These are phyloP conservation scores for Cenchrus fungigraminus DNA, from an alignment of 176 grass and related monocot genomes.

Conservation along the genomic window DNA sequence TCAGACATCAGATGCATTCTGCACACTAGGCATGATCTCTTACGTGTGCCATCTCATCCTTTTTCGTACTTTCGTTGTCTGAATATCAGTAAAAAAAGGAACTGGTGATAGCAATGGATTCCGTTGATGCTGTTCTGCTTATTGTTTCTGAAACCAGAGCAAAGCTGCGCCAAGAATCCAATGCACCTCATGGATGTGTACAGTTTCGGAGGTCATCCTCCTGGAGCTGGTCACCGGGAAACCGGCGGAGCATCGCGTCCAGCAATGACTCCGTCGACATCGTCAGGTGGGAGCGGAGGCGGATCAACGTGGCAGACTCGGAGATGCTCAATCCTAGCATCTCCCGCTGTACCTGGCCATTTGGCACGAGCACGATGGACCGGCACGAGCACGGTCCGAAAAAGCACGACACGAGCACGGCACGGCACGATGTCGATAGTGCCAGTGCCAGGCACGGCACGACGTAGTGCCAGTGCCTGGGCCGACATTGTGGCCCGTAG, in stretches of 20 bases:
- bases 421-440: too few relatives aligned
- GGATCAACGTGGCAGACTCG: conserved; percentile 48
- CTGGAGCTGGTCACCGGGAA: conserved; percentile 75
- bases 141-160: conserved; percentile 50
- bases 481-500: too few relatives aligned
- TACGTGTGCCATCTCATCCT: too few relatives aligned
- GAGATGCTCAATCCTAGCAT: conserved; percentile 62
- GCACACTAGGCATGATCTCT: too few relatives aligned
- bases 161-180: conserved; percentile 55
- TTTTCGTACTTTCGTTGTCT: neutral
- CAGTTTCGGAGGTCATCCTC: conserved; percentile 74
- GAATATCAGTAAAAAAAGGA: neutral
- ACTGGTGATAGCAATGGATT: neutral
- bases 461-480: too few relatives aligned
- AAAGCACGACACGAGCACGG: too few relatives aligned
- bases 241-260: conserved; percentile 59
- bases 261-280: conserved; percentile 50
- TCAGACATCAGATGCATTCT: neutral
- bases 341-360: neutral
- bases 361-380: too few relatives aligned
- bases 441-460: too few relatives aligned
- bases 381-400: too few relatives aligned
- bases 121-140: conserved; percentile 4
- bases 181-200: conserved; percentile 72
- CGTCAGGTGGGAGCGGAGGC: conserved; percentile 68